Evolutionary conservation across 495 filamentous ascomycete species (phyloP).

Genomic region (Trichoderma parareesei): DNA sequence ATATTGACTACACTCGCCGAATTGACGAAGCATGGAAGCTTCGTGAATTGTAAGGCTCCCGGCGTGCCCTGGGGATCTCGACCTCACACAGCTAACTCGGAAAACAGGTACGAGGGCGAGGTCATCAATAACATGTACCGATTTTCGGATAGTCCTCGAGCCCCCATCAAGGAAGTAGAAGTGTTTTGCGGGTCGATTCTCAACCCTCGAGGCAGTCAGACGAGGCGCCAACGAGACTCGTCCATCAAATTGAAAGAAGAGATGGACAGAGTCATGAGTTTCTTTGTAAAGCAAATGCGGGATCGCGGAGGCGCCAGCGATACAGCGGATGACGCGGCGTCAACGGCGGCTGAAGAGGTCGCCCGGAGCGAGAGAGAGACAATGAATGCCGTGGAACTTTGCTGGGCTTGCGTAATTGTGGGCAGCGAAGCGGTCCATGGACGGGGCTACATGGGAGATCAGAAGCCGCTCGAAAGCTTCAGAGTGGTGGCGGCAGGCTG

Average conservation of each 20-base stretch:
- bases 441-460: constrained; percentile 11
- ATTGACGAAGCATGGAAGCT: constrained; percentile 34
- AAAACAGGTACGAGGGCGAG: constrained; percentile 55
- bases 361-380: neutral
- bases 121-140: constrained; percentile 48
- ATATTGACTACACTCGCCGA: neutral
- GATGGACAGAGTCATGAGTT: constrained; percentile 43
- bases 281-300: constrained; percentile 35
- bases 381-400: constrained; percentile 27
- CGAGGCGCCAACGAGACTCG: constrained; percentile 53
- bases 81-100: neutral
- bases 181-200: constrained; percentile 68
- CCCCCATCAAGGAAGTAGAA: constrained; percentile 61
- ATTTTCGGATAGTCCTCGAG: constrained; percentile 48
- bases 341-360: constrained; percentile 11
- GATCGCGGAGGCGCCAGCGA: neutral
- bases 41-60: constrained; percentile 41
- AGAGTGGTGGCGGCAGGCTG: constrained; percentile 31
- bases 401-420: constrained; percentile 30
- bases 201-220: constrained; percentile 51
- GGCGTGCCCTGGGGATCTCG: neutral
- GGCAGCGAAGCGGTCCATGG: constrained; percentile 4
- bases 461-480: constrained; percentile 28
- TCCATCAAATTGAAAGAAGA: constrained; percentile 54
- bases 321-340: constrained; percentile 4